Base-by-base conservation (phyloP, 202 grass and related monocot species). In the Bolboschoenoplectus hybrid region DNA sequence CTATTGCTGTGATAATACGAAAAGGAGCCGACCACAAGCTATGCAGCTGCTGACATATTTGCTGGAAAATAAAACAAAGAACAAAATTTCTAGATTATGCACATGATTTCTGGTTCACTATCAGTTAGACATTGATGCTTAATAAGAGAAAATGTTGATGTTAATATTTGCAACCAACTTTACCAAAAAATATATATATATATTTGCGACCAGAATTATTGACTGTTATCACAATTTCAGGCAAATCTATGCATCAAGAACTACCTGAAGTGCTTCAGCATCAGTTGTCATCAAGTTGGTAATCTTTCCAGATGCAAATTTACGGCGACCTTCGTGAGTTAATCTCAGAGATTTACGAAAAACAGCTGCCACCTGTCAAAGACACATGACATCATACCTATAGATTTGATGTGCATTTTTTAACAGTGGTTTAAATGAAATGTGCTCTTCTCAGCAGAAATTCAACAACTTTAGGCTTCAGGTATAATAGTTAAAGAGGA, bases 11-110 rank as follows among this genome's bases (percentile, higher is more conserved):
- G 80, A 91, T 66, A 85, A 99, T 99, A 67, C 97, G 93, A 84
- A 99, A 99, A 94, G 97, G 97, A 90, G 97, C 97, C 81, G 97
- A 99, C 97, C 97, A 99, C 71, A 99, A 87, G 82, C 90, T 94
- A 88, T 99, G 97, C 87, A 99, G 89, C 87, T 99, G 97, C 56
- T 99, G 93, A 82, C 93, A 99, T 60, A 94, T 91, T 96, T 96
- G 93, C 97, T 99, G 93, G 67, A 87, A 79, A 92, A 68, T 84
- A 66, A 63, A 88, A 85, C 64, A 74, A 63, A 79, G 62, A 85
- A 81, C 82, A 85, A 75, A 63, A 85, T 70, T 50, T 52, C 43
- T 80, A 9, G 66, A 68, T 26, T 82, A 70, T 85, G 19, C 76
- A 13, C 52, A 80, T 60, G 16, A 80, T 43, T 60, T 19, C 53